These are phyloP conservation scores for Xylaria multiplex DNA, from an alignment of 2,329 filamentous ascomycete species.

Conservation along the genomic window DNA sequence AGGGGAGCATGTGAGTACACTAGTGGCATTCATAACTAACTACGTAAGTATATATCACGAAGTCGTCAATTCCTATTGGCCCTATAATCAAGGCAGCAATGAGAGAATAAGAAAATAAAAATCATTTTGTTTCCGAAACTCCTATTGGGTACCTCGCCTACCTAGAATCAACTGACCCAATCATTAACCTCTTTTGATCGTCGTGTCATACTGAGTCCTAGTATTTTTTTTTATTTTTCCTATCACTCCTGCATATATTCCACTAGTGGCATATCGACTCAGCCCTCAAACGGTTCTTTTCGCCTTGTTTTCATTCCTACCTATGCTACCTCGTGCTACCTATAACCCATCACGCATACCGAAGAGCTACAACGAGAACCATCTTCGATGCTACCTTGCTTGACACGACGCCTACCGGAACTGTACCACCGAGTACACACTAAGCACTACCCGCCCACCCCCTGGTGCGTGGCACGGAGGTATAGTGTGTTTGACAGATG, in stretches of 20 bases:
- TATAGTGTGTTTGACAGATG: neutral
- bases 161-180: neutral
- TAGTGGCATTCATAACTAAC: neutral
- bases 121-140: neutral
- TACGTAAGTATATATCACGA: neutral
- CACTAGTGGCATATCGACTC: neutral
- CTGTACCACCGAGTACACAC: neutral
- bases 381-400: neutral
- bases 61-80: neutral
- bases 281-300: neutral
- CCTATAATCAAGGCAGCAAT: conserved; percentile 18
- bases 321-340: neutral
- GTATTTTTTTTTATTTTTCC: neutral
- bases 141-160: neutral
- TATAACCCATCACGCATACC: neutral
- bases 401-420: neutral
- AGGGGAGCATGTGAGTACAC: conserved; percentile 1
- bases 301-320: conserved; percentile 6
- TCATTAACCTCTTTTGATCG: neutral
- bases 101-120: neutral
- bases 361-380: neutral
- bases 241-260: neutral
- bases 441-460: neutral
- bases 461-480: neutral
- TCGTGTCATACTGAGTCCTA: neutral